Evolutionary conservation across 305 asterid genomes (phyloP).

Genomic region (Withania somnifera): DNA sequence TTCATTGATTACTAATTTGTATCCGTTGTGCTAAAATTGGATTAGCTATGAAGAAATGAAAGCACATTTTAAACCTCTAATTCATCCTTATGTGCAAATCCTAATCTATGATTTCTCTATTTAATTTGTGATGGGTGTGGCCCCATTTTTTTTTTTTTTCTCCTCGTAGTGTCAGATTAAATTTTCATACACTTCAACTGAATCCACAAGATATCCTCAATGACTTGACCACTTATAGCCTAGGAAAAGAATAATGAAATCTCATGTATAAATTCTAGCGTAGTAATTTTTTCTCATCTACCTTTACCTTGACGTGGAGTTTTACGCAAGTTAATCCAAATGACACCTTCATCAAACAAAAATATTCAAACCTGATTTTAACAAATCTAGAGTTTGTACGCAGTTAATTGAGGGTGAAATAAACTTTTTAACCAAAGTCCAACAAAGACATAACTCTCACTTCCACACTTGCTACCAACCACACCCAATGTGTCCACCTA

Average conservation of each 20-base stretch:
- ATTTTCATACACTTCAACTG: no score
- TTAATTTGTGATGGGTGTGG: not conserved
- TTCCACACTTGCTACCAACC: constrained; percentile 17
- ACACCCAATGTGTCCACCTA: not conserved
- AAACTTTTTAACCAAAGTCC: not conserved
- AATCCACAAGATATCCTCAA: not conserved
- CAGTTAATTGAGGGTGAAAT: no score
- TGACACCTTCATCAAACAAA: no score
- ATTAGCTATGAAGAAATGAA: not conserved
- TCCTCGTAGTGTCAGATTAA: no score
- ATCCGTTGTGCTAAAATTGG: not conserved
- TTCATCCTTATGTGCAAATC: not conserved
- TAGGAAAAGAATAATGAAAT: rapidly evolving
- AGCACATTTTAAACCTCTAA: not conserved
- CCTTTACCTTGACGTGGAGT: not conserved
- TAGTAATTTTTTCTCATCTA: not conserved
- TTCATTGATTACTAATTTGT: not conserved
- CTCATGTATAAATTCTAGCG: not conserved
- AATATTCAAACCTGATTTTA: not conserved
- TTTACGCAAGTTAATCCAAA: no score
- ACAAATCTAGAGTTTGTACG: no score
- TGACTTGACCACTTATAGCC: not conserved
- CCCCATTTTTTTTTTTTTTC: no score
- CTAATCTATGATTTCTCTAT: not conserved
- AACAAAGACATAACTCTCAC: constrained; percentile 8